A percentile compares a stretch with the other conserved stretches of the same genome.
These are phyloP conservation scores for Penicillium nucicola DNA, from an alignment of 495 filamentous ascomycete species.

Conservation along the genomic window DNA sequence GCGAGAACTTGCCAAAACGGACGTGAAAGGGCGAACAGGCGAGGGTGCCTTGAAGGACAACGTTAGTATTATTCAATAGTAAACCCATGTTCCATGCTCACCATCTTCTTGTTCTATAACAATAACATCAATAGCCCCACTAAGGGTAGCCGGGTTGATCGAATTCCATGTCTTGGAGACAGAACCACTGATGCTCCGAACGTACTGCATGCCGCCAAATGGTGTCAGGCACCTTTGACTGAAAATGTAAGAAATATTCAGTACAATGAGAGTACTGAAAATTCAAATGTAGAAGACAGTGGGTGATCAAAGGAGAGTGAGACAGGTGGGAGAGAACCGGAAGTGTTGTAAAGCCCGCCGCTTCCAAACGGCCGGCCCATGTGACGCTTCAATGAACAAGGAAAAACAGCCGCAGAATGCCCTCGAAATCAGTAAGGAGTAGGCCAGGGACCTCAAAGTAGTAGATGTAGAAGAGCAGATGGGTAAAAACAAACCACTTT, in stretches of 20 bases:
- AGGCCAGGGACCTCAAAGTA: slow-evolving; percentile 11
- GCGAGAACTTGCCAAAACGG: slow-evolving; percentile 96
- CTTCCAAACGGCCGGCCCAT: slow-evolving; percentile 42
- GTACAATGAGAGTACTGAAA: slow-evolving; percentile 2
- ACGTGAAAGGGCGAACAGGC: slow-evolving; percentile 98
- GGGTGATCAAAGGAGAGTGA: slow-evolving; percentile 8
- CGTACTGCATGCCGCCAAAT: slow-evolving; percentile 82
- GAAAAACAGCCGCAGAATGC: slow-evolving; percentile 10
- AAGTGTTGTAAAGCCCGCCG: slow-evolving; percentile 24
- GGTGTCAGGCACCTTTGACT: slow-evolving; percentile 17
- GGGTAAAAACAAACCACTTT: too few species aligned
- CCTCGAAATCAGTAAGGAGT: not conserved
- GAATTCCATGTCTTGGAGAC: slow-evolving; percentile 99
- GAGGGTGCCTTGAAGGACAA: slow-evolving; percentile 50
- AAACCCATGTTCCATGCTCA: slow-evolving; percentile 11
- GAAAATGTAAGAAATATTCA: slow-evolving; percentile 6
- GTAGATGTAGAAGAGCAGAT: too few species aligned
- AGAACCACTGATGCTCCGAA: slow-evolving; percentile 89
- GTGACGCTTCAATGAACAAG: slow-evolving; percentile 37
- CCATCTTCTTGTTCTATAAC: slow-evolving; percentile 98
- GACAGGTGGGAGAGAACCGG: slow-evolving; percentile 22
- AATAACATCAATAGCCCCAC: slow-evolving; percentile 97
- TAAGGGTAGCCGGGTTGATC: slow-evolving; percentile 96
- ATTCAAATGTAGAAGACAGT: slow-evolving; percentile 1
- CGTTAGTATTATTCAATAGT: not conserved